phyloP scores from a whole-genome alignment of 768 basidiomycete genomes.

The Cyclocybe aegerita region DNA sequence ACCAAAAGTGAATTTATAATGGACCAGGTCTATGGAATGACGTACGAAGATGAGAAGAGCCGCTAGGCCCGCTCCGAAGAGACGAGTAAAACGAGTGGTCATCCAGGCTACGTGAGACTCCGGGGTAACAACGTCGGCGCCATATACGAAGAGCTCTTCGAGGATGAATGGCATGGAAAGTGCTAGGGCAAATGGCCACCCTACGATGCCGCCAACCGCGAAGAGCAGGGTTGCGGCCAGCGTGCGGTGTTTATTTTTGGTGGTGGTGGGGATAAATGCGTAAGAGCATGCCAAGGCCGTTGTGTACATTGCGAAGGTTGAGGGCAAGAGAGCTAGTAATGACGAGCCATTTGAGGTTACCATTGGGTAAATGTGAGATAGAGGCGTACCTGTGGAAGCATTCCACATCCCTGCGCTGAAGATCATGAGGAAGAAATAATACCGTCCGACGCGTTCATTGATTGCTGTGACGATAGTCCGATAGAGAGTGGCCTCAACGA shows the following conservation, averaged over 20 bases:
- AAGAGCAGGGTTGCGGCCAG: conserved; percentile 67
- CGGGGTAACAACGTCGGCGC: conserved; percentile 61
- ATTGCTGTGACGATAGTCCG: conserved; percentile 77
- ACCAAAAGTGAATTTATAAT: background rate
- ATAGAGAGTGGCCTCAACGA: conserved; percentile 83
- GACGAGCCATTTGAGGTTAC: conserved; percentile 6
- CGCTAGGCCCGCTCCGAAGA: conserved; percentile 50
- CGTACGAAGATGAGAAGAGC: conserved; percentile 68
- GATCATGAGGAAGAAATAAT: conserved; percentile 83
- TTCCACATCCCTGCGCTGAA: conserved; percentile 96
- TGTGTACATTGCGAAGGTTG: conserved; percentile 93
- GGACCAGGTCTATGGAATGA: conserved; percentile 4
- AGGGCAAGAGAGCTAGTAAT: conserved; percentile 82
- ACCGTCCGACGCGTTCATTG: conserved; percentile 90
- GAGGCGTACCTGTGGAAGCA: conserved; percentile 68
- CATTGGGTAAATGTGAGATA: conserved; percentile 3
- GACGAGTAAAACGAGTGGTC: conserved; percentile 55
- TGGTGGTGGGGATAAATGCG: conserved; percentile 57
- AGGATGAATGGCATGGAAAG: conserved; percentile 86
- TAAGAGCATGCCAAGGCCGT: conserved; percentile 77
- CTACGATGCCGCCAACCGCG: conserved; percentile 82
- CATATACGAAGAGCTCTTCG: conserved; percentile 83
- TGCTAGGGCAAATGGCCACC: conserved; percentile 95
- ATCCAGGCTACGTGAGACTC: conserved; percentile 53
- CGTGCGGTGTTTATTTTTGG: conserved; percentile 53